These are phyloP conservation scores for Deuterostichococcus epilithicus DNA, from an alignment of 139 green algal species.

Conservation along the genomic window DNA sequence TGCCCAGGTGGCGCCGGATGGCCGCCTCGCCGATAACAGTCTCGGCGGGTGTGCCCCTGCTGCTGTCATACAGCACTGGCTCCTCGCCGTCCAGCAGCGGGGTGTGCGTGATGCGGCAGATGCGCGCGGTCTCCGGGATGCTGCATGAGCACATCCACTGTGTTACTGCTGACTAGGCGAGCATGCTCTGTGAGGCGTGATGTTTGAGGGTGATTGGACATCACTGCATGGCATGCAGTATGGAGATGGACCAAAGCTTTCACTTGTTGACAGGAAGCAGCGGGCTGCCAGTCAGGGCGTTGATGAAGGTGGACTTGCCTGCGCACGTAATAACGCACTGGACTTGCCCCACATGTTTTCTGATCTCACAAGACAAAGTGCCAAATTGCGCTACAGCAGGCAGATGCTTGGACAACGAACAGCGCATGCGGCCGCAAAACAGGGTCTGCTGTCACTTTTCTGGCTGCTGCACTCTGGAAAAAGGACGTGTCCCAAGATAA, in stretches of 20 bases:
- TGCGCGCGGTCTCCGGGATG: slow-evolving; percentile 30
- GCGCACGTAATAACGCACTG: background rate
- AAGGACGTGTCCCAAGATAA: background rate
- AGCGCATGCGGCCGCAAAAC: background rate
- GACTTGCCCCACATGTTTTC: background rate
- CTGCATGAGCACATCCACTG: background rate
- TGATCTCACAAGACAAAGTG: background rate
- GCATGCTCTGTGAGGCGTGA: background rate
- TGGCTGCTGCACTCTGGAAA: background rate
- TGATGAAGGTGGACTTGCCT: slow-evolving; percentile 77
- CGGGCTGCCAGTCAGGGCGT: slow-evolving; percentile 47
- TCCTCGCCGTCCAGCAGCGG: background rate
- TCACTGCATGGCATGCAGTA: slow-evolving; percentile 38
- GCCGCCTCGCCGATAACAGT: slow-evolving; percentile 4
- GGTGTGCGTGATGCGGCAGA: slow-evolving; percentile 20
- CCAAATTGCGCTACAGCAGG: background rate
- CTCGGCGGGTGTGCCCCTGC: background rate
- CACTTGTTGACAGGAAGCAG: slow-evolving; percentile 70
- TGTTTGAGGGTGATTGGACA: too few relatives aligned
- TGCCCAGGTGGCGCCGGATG: slow-evolving; percentile 36
- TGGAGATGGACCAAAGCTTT: slow-evolving; percentile 43
- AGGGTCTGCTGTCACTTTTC: too few relatives aligned
- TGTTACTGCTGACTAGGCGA: background rate
- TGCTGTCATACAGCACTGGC: background rate
- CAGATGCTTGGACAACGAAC: background rate